Evolutionary conservation across 805 yeast species (phyloP), one percentile per base, ranked within the genome.

Genomic region (Candida suzukii): DNA sequence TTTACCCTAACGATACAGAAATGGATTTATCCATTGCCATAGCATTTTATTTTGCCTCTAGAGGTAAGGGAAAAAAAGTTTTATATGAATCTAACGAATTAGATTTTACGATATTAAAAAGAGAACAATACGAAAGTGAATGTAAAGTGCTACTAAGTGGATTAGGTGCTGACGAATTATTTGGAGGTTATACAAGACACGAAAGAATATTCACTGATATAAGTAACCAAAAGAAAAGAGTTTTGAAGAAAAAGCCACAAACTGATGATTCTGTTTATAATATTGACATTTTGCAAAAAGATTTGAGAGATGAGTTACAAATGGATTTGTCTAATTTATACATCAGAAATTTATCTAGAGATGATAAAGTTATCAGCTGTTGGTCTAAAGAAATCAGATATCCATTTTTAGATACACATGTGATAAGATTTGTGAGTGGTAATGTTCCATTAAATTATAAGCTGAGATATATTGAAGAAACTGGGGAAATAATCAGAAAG

Each of bases 1-100:
- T 93, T 73, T 80, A 70, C 53, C 99, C 99, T 0, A 77, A 80
- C 44, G 71, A 75, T 35, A 88, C 96, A 0, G 98, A 88, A 48
- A 93, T 93, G 98, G 99, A 93, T 59, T 63, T 88, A 19, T 85
- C 96, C 1, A 93, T 93, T 39, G 97, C 97, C 1, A 78, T 91
- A 46, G 99, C 99, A 0, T 93, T 93, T 54, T 88, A 81, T 57
- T 93, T 88, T 64, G 97, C 98, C 0, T 74, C 95, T 2, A 68
- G 76, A 45, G 85, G 84, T 9, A 38, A 46, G 9, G 78, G 83
- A 0, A 50, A 42, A 13, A 41, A 47, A 16, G 57, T 52, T 2
- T 25, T 39, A n/a, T 46, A 50, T 18, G 44, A 53, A 16, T 39
- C 42, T 2, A 44, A 28, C 14, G 25, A 19, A 3, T 35, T 16